These are phyloP conservation scores for Ogataea nonfermentans DNA, from an alignment of 805 yeast species.

Conservation along the genomic window DNA sequence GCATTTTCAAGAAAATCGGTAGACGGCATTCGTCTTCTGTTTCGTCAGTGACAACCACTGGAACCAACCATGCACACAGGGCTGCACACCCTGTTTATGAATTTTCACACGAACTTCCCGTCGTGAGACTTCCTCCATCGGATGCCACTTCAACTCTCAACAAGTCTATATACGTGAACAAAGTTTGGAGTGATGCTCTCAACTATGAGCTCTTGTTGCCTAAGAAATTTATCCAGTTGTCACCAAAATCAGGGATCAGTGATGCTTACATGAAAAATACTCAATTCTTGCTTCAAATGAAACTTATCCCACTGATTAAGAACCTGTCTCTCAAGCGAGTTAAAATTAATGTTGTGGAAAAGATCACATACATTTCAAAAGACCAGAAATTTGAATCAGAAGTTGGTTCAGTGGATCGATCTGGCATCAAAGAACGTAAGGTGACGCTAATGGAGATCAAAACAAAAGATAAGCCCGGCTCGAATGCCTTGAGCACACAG, in stretches of 20 bases:
- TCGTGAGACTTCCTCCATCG: conserved; percentile 55
- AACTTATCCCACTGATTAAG: conserved; percentile 64
- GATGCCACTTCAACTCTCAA: conserved; percentile 57
- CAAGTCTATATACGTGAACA: conserved; percentile 73
- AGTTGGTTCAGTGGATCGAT: conserved; percentile 39
- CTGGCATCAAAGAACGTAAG: conserved; percentile 47
- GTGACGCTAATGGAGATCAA: conserved; percentile 63
- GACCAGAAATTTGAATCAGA: conserved; percentile 54
- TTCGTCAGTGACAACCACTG: conserved; percentile 10
- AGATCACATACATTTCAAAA: conserved; percentile 60
- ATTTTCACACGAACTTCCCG: conserved; percentile 41
- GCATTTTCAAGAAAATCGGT: conserved; percentile 27
- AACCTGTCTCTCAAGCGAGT: conserved; percentile 60
- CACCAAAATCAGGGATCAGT: conserved; percentile 42
- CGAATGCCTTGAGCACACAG: conserved; percentile 51
- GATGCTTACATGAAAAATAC: conserved; percentile 25
- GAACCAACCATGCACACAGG: conserved; percentile 23
- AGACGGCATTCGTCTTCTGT: conserved; percentile 18
- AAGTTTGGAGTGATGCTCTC: conserved; percentile 70
- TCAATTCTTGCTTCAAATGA: conserved; percentile 52
- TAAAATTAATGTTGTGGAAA: conserved; percentile 63
- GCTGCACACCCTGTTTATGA: conserved; percentile 28
- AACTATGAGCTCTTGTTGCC: conserved; percentile 73
- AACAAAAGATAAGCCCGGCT: conserved; percentile 45
- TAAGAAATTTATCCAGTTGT: conserved; percentile 62